Percentiles rank a stretch among this genome's conserved stretches.
Evolutionary conservation across 176 grass and related monocot species (phyloP).

Genomic region (Musa beccarii): DNA sequence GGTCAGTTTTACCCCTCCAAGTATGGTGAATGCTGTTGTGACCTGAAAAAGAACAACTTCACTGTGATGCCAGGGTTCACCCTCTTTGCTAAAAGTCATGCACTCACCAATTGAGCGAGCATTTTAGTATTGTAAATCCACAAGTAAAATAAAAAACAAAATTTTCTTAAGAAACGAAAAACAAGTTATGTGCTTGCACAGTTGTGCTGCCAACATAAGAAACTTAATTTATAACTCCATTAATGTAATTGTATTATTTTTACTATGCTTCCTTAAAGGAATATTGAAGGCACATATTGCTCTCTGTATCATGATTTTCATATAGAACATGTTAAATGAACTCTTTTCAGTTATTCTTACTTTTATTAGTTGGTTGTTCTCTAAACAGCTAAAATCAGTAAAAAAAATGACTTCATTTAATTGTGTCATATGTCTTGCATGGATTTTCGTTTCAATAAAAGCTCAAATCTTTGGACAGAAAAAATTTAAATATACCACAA

Average conservation of each 20-base stretch:
- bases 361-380: background rate
- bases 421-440: no score
- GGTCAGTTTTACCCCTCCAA: no score
- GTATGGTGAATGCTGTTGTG: no score
- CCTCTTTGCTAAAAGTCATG: no score
- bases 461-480: background rate
- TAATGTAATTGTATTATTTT: background rate
- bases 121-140: background rate
- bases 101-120: no score
- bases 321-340: background rate
- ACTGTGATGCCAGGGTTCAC: background rate
- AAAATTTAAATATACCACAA: background rate
- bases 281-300: background rate
- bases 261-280: background rate
- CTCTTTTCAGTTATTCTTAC: background rate
- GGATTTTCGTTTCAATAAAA: background rate
- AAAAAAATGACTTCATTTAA: background rate
- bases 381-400: no score
- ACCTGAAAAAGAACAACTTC: background rate
- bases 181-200: background rate
- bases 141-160: background rate
- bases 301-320: background rate
- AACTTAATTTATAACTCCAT: background rate
- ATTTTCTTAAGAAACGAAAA: background rate
- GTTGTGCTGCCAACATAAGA: background rate